Evolutionary conservation across 352 stramenopile species (phyloP).

Genomic region (Halophytophthora polymorphica): DNA sequence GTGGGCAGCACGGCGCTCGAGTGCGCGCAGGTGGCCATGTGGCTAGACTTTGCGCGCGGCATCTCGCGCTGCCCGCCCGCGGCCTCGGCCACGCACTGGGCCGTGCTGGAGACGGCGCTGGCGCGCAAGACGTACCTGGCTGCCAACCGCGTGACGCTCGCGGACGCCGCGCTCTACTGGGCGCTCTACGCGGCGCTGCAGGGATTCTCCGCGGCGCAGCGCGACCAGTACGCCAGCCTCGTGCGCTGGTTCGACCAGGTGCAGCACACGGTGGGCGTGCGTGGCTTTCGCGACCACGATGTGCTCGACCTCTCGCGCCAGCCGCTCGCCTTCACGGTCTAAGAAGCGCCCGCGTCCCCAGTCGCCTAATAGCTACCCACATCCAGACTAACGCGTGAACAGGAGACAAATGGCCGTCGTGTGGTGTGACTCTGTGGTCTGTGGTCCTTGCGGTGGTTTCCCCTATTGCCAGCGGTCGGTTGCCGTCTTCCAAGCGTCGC

Average conservation of each 20-base stretch:
- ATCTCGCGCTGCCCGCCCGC: conserved; percentile 38
- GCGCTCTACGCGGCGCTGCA: conserved; percentile 40
- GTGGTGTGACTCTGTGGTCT: too few species aligned
- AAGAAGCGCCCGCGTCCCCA: conserved; percentile 26
- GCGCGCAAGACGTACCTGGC: conserved; percentile 62
- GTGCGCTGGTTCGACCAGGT: conserved; percentile 86
- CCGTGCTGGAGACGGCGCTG: conserved; percentile 57
- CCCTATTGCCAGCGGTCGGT: too few species aligned
- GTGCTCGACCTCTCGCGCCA: conserved; percentile 49
- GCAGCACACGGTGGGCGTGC: conserved; percentile 80
- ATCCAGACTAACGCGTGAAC: too few species aligned
- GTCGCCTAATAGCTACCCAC: neutral
- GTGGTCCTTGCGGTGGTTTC: too few species aligned
- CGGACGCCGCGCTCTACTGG: conserved; percentile 79
- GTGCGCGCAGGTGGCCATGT: conserved; percentile 74
- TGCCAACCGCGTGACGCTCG: conserved; percentile 70
- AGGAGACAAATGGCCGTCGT: too few species aligned
- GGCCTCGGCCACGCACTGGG: conserved; percentile 47
- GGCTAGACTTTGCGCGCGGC: conserved; percentile 60
- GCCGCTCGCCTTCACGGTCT: conserved; percentile 62
- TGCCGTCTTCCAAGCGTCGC: too few species aligned
- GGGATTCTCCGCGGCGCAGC: conserved; percentile 35
- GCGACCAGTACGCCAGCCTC: conserved; percentile 50
- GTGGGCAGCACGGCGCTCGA: conserved; percentile 58
- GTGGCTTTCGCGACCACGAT: conserved; percentile 73